Percentiles rank a stretch among this genome's conserved stretches.
phyloP scores from a whole-genome alignment of 192 early-diverging fungal genomes.

The Lobosporangium transversale region DNA sequence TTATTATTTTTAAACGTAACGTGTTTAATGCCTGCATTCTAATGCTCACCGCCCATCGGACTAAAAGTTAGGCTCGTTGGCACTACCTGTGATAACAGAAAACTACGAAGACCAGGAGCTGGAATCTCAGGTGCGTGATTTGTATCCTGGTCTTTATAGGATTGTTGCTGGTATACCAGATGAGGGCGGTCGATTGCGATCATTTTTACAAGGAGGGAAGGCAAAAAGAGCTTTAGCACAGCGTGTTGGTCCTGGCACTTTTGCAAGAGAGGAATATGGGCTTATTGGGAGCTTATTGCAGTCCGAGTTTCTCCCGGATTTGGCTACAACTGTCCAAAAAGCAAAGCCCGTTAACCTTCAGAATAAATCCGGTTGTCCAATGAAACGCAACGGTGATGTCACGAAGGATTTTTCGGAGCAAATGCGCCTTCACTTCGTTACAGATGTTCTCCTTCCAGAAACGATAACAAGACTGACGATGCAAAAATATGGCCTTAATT shows the following conservation, averaged over 20 bases:
- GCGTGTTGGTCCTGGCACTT: constrained; percentile 37
- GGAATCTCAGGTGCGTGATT: constrained; percentile 1
- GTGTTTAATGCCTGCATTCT: not conserved
- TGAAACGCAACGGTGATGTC: constrained; percentile 23
- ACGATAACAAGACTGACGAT: constrained; percentile 33
- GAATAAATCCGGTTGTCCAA: constrained; percentile 1
- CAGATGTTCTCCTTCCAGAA: constrained; percentile 42
- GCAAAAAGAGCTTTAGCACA: constrained; percentile 13
- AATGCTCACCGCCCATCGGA: too few species aligned
- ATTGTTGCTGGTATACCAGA: constrained; percentile 30
- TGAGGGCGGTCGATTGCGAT: constrained; percentile 23
- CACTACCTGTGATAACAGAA: not conserved
- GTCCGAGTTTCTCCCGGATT: constrained; percentile 39
- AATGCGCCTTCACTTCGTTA: constrained; percentile 37
- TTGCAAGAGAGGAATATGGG: constrained; percentile 15
- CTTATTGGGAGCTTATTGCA: constrained; percentile 24
- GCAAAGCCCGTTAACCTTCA: not conserved
- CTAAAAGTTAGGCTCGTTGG: constrained; percentile 34
- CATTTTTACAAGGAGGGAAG: constrained; percentile 34
- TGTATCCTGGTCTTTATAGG: constrained; percentile 25
- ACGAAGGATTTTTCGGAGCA: constrained; percentile 22
- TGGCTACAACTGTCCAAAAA: constrained; percentile 16
- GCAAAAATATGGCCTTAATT: constrained; percentile 8
- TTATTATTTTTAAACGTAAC: not conserved
- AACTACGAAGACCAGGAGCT: constrained; percentile 32